A percentile compares a stretch with the other conserved stretches of the same genome.
Conservation (phyloP, 805 yeast species). For the Torulaspora gathmanii region DNA sequence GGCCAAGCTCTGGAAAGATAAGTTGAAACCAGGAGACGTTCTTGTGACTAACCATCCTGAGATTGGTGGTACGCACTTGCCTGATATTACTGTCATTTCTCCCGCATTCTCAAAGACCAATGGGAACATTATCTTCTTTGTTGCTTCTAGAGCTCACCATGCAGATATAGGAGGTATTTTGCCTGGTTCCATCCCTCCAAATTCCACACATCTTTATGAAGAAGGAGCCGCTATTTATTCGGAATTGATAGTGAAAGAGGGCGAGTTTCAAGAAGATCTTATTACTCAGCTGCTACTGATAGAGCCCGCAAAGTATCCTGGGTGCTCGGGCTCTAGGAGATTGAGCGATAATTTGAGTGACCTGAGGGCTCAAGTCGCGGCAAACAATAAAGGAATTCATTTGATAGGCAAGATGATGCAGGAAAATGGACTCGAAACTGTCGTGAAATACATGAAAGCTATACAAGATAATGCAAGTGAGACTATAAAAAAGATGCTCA, state of each 20-base stretch:
- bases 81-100: conserved; percentile 87
- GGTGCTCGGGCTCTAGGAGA: conserved; percentile 86
- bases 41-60: conserved; percentile 76
- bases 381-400: conserved; percentile 78
- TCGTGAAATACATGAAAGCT: conserved; percentile 72
- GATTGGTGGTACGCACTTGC: conserved; percentile 79
- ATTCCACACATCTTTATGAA: conserved; percentile 75
- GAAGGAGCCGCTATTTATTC: conserved; percentile 89
- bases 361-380: conserved; percentile 80
- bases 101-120: conserved; percentile 66
- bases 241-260: conserved; percentile 65
- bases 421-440: conserved; percentile 57
- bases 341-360: conserved; percentile 80
- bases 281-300: conserved; percentile 56
- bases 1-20: conserved; percentile 58
- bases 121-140: conserved; percentile 66
- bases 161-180: conserved; percentile 91
- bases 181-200: conserved; percentile 95
- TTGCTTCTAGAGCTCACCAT: conserved; percentile 93
- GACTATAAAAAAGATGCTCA: conserved; percentile 56
- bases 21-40: conserved; percentile 67
- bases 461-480: conserved; percentile 74
- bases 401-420: conserved; percentile 54
- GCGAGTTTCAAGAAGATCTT: conserved; percentile 69
- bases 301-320: conserved; percentile 76